A percentile compares a stretch with the other conserved stretches of the same genome.
phyloP scores from a whole-genome alignment of 805 yeast species.

The Saturnispora gosingensis region DNA sequence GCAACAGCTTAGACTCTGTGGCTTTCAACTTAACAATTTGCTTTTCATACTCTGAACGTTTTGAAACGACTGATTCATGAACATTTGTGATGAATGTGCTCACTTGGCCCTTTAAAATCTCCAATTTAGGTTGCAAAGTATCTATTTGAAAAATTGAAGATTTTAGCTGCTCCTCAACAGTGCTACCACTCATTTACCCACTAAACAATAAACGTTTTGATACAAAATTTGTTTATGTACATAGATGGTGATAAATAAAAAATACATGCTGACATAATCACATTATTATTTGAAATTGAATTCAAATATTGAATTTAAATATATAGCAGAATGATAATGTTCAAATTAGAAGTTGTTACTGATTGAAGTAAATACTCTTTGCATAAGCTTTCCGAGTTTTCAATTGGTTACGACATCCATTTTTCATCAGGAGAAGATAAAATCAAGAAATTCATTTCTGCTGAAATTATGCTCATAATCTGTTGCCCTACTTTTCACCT shows the following conservation, averaged over 20 bases:
- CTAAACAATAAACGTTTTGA: background rate
- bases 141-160: conserved; percentile 18
- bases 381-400: too few relatives aligned
- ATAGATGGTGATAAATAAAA: background rate
- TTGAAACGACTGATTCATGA: conserved; percentile 12
- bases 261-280: background rate
- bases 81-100: conserved; percentile 15
- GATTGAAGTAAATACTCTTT: too few relatives aligned
- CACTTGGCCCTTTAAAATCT: conserved; percentile 14
- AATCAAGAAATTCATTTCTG: background rate
- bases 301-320: too few relatives aligned
- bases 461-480: background rate
- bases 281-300: background rate
- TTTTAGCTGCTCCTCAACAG: conserved; percentile 9
- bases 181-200: background rate
- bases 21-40: conserved; percentile 16
- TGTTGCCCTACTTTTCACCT: background rate
- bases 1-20: conserved; percentile 15
- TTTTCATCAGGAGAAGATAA: background rate
- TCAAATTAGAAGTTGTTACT: too few relatives aligned
- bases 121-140: conserved; percentile 18
- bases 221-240: background rate
- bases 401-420: too few relatives aligned
- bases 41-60: conserved; percentile 18
- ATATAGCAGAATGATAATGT: too few relatives aligned